A percentile compares a stretch with the other conserved stretches of the same genome.
phyloP scores from a whole-genome alignment of 225 moss, liverwort and hornwort species.

The Antitrichia curtipendula region DNA sequence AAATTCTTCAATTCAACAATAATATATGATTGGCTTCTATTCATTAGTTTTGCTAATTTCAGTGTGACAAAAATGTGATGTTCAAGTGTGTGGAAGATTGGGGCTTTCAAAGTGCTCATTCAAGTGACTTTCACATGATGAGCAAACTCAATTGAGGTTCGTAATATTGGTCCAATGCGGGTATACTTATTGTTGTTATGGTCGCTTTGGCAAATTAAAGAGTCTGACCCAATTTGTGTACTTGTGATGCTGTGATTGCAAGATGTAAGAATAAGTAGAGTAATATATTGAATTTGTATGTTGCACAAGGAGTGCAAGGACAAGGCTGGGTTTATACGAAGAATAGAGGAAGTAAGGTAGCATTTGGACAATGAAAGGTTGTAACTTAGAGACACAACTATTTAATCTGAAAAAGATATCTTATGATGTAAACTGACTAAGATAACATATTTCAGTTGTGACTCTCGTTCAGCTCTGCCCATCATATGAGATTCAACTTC shows the following conservation, averaged over 20 bases:
- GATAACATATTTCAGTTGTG: not conserved
- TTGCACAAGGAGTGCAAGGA: not conserved
- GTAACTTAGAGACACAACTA: not conserved
- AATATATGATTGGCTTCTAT: not conserved
- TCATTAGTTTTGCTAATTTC: not conserved
- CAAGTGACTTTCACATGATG: not conserved
- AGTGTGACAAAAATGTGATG: too few species aligned
- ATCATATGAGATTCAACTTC: not conserved
- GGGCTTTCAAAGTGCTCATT: not conserved
- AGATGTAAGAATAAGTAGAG: not conserved
- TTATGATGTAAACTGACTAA: not conserved
- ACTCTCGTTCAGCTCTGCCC: not conserved
- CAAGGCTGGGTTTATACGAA: too few species aligned
- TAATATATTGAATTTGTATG: not conserved
- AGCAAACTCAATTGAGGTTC: not conserved
- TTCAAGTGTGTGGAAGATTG: not conserved
- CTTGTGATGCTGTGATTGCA: not conserved
- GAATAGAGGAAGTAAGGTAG: not conserved
- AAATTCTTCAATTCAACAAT: not conserved
- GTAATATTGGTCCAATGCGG: not conserved
- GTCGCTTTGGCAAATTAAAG: too few species aligned
- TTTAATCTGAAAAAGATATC: not conserved
- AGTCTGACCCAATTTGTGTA: not conserved
- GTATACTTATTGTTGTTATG: not conserved
- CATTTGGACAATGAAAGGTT: not conserved